Conservation (phyloP, 2,329 filamentous ascomycete species). For the Colletotrichum sp. region DNA sequence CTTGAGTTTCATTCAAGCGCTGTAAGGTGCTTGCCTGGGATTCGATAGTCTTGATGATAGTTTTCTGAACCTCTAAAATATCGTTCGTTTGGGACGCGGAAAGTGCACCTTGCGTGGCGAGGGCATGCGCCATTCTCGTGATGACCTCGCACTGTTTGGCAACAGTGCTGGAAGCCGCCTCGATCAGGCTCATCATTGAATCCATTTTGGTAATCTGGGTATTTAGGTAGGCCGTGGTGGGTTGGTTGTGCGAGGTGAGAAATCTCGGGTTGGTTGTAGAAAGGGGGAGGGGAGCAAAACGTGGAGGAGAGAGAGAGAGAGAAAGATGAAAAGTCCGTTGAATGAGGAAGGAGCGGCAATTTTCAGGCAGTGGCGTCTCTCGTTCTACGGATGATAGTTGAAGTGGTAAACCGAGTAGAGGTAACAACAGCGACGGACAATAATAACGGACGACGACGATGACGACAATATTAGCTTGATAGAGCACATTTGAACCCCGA, state of each 20-base stretch:
- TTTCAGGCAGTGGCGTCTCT: not conserved
- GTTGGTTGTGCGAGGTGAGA: not conserved
- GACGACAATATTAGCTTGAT: not conserved
- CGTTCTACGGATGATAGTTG: rapidly evolving
- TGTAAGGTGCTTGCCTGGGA: not conserved
- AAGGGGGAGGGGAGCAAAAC: rapidly evolving
- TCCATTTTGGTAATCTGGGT: not conserved
- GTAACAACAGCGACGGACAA: not conserved
- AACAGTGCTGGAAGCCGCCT: not conserved
- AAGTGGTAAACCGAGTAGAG: rapidly evolving
- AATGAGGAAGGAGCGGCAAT: not conserved
- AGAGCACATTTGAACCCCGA: not conserved
- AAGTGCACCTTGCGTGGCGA: not conserved
- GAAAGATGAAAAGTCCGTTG: not conserved
- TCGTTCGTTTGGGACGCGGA: not conserved
- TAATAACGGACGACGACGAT: not conserved
- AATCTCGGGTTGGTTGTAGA: not conserved
- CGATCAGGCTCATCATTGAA: not conserved
- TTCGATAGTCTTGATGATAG: not conserved
- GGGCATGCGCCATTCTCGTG: not conserved
- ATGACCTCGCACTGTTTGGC: not conserved
- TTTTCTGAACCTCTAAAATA: not conserved
- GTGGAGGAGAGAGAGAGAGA: not conserved
- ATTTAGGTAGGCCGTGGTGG: not conserved
- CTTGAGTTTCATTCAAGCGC: rapidly evolving